Base-by-base conservation (phyloP, 1,139 yeast species). In the Cylindricascospora bacillispora region DNA sequence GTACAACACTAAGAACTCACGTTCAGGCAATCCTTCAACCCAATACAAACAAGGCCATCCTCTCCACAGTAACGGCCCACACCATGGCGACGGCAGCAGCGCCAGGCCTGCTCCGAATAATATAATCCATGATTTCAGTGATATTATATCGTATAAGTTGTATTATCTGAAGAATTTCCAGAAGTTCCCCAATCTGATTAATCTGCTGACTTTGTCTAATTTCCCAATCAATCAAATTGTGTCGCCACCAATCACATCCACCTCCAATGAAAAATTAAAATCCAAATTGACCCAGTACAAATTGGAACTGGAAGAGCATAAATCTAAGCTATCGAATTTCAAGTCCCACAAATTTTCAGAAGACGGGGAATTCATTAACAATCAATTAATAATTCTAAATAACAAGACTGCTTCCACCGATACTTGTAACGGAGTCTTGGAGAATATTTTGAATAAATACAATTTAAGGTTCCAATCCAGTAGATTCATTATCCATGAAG, bases 91-190 rank as follows among this genome's bases (percentile, higher is more conserved):
- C n/a, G n/a, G n/a, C n/a, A n/a, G n/a, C n/a, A n/a, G n/a, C n/a
- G n/a, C n/a, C n/a, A n/a, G n/a, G n/a, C n/a, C n/a, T n/a, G n/a
- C n/a, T n/a, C n/a, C n/a, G n/a, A n/a, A n/a, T n/a, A n/a, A n/a
- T n/a, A n/a, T n/a, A n/a, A n/a, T n/a, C n/a, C 56, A 52, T 29
- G 57, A 52, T 35, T 53, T 49, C 31, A 49, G 55, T 33, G 57
- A 52, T 27, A 48, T 52, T 2, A 40, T 49, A 4, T 52, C 57
- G 10, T 52, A 43, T 27, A 35, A 54, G 17, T 34, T 43, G 15
- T 35, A 45, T 35, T 28, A 48, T 11, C 30, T 49, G 33, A 44
- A 41, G 26, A 49, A 49, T 26, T 45, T 40, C 24, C 37, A 45
- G 13, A 30, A 33, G 5, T 30, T 48, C 1, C 36, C 49, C 2